Base-by-base conservation (phyloP, 75 land plant species). In the Pinus taeda region DNA sequence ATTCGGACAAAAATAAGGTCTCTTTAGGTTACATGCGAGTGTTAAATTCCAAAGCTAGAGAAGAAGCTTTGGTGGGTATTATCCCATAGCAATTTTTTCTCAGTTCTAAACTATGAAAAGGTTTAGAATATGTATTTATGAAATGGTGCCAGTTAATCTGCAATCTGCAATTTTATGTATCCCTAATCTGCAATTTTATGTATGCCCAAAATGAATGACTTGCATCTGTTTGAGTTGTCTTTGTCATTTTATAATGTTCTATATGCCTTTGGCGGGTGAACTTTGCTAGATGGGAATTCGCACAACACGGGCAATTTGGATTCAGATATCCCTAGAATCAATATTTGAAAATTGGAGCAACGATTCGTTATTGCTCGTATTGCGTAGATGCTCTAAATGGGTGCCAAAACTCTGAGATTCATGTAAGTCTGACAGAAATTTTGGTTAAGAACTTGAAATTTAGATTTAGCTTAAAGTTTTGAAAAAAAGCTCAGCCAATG, bases 201-300 rank as follows among this genome's bases (percentile, higher is more conserved):
- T 26, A 26, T 26, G 26, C 26, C 26, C 26, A 26, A 26, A 26
- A 26, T 26, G 26, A 26, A 26, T 26, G 26, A 26, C 26, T 26
- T 26, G 26, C 26, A 26, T 26, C 26, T 26, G 26, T 26, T 26
- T 26, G 26, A 26, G 26, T 26, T 26, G 26, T 0, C 26, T 26
- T 26, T 26, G 26, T 26, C 26, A 26, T 26, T 26, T 26, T 26
- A 26, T 26, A 26, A 26, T 26, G 26, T 26, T 26, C 26, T 26
- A 26, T 26, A 26, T 26, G 26, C 0, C 26, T 26, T 45, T 45
- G 53, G 9, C 53, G 7, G 53, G 85, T 77, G 4, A 88, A 84
- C 60, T 88, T 88, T 74, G 92, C 90, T 21, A 82, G 80, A 57
- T 90, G 93, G 93, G 93, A 90, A 36, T 88, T 89, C 3, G 13